phyloP scores from a whole-genome alignment of 768 basidiomycete genomes.

The Pleurotus tuoliensis region DNA sequence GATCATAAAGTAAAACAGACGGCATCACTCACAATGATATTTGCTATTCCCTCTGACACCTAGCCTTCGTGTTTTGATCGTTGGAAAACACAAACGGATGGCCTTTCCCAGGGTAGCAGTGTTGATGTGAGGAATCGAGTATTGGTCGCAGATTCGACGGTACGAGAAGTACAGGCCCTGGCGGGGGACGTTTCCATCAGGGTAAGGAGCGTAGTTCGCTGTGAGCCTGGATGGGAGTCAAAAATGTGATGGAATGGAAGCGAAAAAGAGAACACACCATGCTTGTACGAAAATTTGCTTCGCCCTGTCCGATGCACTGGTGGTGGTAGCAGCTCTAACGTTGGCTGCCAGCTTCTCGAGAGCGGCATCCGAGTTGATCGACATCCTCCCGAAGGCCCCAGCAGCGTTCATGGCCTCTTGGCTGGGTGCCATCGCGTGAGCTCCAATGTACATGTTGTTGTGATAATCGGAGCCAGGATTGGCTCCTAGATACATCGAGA shows the following conservation, averaged over 20 bases:
- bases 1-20: slow-evolving; percentile 26
- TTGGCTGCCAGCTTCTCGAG: slow-evolving; percentile 86
- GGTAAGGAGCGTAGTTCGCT: slow-evolving; percentile 87
- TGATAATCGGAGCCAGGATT: slow-evolving; percentile 58
- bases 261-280: slow-evolving; percentile 52
- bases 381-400: slow-evolving; percentile 77
- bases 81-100: slow-evolving; percentile 88
- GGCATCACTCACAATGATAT: slow-evolving; percentile 76
- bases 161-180: slow-evolving; percentile 95
- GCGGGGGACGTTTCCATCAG: slow-evolving; percentile 89
- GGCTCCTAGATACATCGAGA: slow-evolving; percentile 67
- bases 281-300: slow-evolving; percentile 93
- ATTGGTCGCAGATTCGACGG: slow-evolving; percentile 85
- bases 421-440: slow-evolving; percentile 41
- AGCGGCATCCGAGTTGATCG: slow-evolving; percentile 69
- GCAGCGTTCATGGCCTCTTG: slow-evolving; percentile 60
- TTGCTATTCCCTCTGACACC: slow-evolving; percentile 94
- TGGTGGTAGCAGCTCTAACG: slow-evolving; percentile 84
- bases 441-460: slow-evolving; percentile 51
- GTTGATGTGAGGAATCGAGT: slow-evolving; percentile 92
- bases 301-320: slow-evolving; percentile 86
- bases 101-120: slow-evolving; percentile 95
- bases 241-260: slow-evolving; percentile 14
- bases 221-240: slow-evolving; percentile 56
- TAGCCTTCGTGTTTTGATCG: slow-evolving; percentile 90